phyloP scores from a whole-genome alignment of 176 grass and related monocot genomes.

The Rhynchospora breviuscula region DNA sequence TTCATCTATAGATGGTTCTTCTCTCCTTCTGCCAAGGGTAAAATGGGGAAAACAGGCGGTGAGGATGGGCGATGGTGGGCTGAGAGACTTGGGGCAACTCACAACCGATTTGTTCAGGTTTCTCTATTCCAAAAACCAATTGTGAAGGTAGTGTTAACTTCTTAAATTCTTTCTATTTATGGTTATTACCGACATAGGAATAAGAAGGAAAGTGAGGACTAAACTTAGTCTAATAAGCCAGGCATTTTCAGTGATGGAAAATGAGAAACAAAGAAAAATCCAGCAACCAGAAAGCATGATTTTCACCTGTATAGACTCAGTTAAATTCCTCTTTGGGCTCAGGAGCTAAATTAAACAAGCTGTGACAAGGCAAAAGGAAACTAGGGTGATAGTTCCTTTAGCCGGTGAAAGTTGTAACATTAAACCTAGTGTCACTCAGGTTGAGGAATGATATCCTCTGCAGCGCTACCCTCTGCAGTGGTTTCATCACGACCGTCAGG shows the following conservation, averaged over 20 bases:
- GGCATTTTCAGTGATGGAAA: background rate
- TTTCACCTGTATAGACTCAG: background rate
- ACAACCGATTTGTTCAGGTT: constrained; percentile 64
- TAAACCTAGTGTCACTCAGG: background rate
- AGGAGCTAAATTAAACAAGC: background rate
- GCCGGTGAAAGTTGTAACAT: background rate
- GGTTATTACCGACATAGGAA: constrained; percentile 5
- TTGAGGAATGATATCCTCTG: background rate
- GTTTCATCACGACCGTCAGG: too few species aligned
- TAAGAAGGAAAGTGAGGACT: background rate
- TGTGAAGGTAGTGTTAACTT: constrained; percentile 45
- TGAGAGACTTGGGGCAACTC: constrained; percentile 59
- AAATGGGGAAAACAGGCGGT: constrained; percentile 1
- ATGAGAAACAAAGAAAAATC: background rate
- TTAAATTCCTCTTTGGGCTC: background rate
- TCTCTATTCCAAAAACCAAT: constrained; percentile 99
- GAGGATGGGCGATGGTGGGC: constrained; percentile 89
- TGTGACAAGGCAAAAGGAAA: background rate
- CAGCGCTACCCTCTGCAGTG: too few species aligned
- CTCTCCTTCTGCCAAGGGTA: constrained; percentile 33
- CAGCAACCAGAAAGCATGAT: background rate
- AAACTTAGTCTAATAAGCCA: background rate
- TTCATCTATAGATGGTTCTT: constrained; percentile 67
- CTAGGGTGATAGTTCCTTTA: background rate
- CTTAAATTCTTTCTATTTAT: background rate